Percentiles rank a stretch among this genome's conserved stretches.
These are phyloP conservation scores for Lactifluus volemus DNA, from an alignment of 768 basidiomycete genomes.

Conservation along the genomic window DNA sequence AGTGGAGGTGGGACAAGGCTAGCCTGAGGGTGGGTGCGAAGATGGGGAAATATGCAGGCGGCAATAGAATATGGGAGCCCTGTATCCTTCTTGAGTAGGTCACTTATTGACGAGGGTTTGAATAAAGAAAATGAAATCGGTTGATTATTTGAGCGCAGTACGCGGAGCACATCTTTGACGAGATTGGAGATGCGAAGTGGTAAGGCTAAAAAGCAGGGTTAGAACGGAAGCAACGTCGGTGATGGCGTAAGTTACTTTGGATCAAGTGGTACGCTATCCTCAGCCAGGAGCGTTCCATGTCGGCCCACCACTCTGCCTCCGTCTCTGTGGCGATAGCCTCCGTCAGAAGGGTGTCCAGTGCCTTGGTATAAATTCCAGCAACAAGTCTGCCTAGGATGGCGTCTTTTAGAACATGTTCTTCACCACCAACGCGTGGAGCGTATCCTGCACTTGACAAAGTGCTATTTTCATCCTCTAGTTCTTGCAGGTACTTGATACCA, in stretches of 20 bases:
- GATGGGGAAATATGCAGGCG: slow-evolving; percentile 18
- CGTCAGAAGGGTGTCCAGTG: slow-evolving; percentile 52
- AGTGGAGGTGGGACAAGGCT: slow-evolving; percentile 14
- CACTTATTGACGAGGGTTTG: slow-evolving; percentile 8
- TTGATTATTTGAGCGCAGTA: slow-evolving; percentile 7
- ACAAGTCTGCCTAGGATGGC: slow-evolving; percentile 43
- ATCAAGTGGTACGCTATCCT: slow-evolving; percentile 59
- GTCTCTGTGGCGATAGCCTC: slow-evolving; percentile 64
- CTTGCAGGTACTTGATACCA: slow-evolving; percentile 26
- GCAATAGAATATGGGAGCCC: slow-evolving; percentile 3
- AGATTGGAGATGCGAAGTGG: slow-evolving; percentile 15
- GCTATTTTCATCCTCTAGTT: slow-evolving; percentile 11
- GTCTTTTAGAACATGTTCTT: slow-evolving; percentile 32
- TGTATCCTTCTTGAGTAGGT: background rate
- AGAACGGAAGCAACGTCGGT: background rate
- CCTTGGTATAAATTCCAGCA: slow-evolving; percentile 53
- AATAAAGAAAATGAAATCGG: slow-evolving; percentile 8
- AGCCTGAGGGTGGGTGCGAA: slow-evolving; percentile 14
- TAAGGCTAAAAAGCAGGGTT: slow-evolving; percentile 2
- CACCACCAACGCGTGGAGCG: slow-evolving; percentile 7
- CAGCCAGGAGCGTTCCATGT: slow-evolving; percentile 50
- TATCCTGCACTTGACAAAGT: background rate
- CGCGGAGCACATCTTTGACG: slow-evolving; percentile 19
- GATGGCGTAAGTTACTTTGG: slow-evolving; percentile 51
- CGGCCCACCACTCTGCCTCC: slow-evolving; percentile 83